Evolutionary conservation across 306 rosid genomes (phyloP).

Genomic region (Alnus glutinosa): DNA sequence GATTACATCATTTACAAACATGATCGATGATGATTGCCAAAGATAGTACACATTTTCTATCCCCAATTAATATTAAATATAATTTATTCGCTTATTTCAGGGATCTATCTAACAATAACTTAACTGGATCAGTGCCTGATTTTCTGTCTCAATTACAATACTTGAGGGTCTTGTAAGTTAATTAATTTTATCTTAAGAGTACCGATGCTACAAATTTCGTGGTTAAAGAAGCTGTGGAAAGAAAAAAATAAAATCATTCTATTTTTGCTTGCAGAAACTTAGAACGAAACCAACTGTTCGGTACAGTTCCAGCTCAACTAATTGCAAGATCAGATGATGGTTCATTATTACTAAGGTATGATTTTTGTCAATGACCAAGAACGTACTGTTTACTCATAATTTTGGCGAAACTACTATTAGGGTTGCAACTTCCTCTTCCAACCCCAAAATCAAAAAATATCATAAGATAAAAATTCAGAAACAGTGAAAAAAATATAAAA

Average conservation of each 20-base stretch:
- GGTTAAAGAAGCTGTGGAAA: background rate
- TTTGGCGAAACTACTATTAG: too few species aligned
- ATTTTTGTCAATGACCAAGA: background rate
- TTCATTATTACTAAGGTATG: constrained; percentile 48
- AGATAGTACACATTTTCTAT: background rate
- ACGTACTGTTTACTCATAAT: background rate
- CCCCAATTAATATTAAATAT: background rate
- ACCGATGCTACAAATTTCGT: background rate
- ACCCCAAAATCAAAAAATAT: too few species aligned
- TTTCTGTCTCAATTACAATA: constrained; percentile 32
- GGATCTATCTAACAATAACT: constrained; percentile 60
- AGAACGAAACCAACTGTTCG: constrained; percentile 38
- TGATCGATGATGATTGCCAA: background rate
- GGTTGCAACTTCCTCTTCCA: too few species aligned
- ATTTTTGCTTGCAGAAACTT: constrained; percentile 43
- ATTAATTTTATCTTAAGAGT: background rate
- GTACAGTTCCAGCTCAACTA: constrained; percentile 41
- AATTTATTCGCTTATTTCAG: constrained; percentile 27
- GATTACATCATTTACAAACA: background rate
- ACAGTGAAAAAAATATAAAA: too few species aligned
- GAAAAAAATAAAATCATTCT: background rate
- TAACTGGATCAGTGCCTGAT: constrained; percentile 41
- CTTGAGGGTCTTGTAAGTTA: constrained; percentile 47
- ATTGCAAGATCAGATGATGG: constrained; percentile 33
- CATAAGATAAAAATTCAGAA: too few species aligned